These are phyloP conservation scores for Didymellaceae sp. DNA, from an alignment of 2,329 filamentous ascomycete species.

Conservation along the genomic window DNA sequence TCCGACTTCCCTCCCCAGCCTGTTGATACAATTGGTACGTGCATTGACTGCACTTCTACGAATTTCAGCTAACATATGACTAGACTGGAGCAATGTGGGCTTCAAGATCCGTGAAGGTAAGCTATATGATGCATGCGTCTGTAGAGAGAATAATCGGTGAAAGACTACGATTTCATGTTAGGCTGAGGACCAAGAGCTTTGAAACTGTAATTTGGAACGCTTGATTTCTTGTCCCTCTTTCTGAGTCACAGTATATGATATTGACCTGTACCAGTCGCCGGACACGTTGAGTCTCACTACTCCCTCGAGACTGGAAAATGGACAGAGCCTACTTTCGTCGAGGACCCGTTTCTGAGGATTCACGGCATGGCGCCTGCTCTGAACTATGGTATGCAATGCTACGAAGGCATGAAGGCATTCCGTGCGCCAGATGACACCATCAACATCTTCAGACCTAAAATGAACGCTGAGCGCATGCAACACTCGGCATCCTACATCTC, in stretches of 20 bases:
- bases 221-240: background rate
- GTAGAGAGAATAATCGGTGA: no score
- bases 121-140: conserved; percentile 19
- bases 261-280: conserved; percentile 70
- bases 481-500: conserved; percentile 84
- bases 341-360: conserved; percentile 83
- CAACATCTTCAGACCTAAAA: conserved; percentile 84
- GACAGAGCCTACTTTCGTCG: conserved; percentile 78
- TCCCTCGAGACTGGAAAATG: conserved; percentile 76
- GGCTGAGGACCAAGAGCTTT: no score
- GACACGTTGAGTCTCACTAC: conserved; percentile 90
- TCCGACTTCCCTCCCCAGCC: conserved; percentile 70
- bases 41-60: conserved; percentile 1
- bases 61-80: background rate
- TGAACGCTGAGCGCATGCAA: conserved; percentile 84
- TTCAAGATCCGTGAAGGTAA: conserved; percentile 90
- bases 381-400: conserved; percentile 96
- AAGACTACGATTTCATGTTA: no score
- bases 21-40: conserved; percentile 73
- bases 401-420: conserved; percentile 98
- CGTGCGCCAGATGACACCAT: conserved; percentile 76
- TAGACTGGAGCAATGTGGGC: conserved; percentile 90
- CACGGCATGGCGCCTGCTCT: conserved; percentile 95
- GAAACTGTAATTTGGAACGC: background rate
- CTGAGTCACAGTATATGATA: background rate